Base-by-base conservation (phyloP, 164 flowering plant species). In the Chloranthus sessilifolius region DNA sequence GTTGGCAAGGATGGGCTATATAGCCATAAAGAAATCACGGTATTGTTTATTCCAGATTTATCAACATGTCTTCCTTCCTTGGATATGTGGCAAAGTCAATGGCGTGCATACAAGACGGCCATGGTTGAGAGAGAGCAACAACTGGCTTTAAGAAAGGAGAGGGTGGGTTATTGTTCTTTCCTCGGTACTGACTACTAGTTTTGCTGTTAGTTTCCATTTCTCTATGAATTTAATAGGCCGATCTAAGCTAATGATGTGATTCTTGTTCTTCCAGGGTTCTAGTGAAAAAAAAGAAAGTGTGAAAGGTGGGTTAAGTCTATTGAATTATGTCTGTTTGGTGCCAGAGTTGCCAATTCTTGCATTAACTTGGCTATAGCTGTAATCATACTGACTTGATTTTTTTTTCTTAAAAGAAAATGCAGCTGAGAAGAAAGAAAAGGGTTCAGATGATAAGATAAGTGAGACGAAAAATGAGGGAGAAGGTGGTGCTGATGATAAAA, bases 11-110 rank as follows among this genome's bases (percentile, higher is more conserved):
- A 89, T 76, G 99, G 99, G 33, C 52, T 82, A 17, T 87, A 80
- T 55, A 94, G 92, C 76, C 92, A 89, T 60, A 89, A 74, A 56
- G 99, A 94, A 71, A 76, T 86, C 33, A 79, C 96, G 46, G 92
- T 94, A 5, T 58, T 84, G 8, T 94, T 76, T 85, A 67, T 94
- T 63, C 99, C 97, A 12, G 89, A 89, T 66, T 63, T 94, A 37
- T 81, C 96, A 19, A 81, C 76, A 14, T 87, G 99, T 61, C 86
- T 94, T 29, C 97, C 99, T 63, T 81, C 97, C 23, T 34, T 87
- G 46, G 81, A 80, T 44, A 45, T 62, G 5, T 94, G 99, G 99
- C 49, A 75, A 63, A 77, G 74, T 7, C 92, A 81, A 41, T 94
- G 92, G 97, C 62, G 76, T 59, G 73, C 80, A 22, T 73, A 78